phyloP scores from a whole-genome alignment of 441 rosid species.

The Erysimum cheiri region DNA sequence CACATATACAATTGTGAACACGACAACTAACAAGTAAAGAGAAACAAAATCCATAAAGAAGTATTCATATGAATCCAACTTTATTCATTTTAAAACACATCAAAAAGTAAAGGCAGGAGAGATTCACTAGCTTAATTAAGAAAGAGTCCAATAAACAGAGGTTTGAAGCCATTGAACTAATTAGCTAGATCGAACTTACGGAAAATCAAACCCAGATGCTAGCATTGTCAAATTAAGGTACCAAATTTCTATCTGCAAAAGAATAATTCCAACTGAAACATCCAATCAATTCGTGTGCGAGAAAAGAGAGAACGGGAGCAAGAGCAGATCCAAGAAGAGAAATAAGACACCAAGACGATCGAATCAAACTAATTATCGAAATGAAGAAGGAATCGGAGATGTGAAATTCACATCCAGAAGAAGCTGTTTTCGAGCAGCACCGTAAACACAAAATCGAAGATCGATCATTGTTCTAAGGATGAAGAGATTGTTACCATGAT shows the following conservation, averaged over 20 bases:
- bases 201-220: conserved; percentile 26
- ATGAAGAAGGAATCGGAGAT: neutral
- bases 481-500: conserved; percentile 40
- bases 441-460: conserved; percentile 24
- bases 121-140: too few species aligned
- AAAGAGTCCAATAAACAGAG: too few species aligned
- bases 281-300: conserved; percentile 1
- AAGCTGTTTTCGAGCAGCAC: neutral
- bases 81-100: too few species aligned
- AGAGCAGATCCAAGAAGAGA: conserved; percentile 34
- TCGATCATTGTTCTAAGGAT: neutral
- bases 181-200: neutral
- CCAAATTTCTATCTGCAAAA: conserved; percentile 20
- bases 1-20: neutral
- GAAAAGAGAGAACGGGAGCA: neutral
- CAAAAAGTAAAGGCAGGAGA: too few species aligned
- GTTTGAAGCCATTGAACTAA: neutral
- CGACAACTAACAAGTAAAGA: neutral
- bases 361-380: neutral
- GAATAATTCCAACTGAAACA: neutral
- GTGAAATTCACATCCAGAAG: conserved; percentile 16
- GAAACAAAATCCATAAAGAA: neutral
- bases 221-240: conserved; percentile 14
- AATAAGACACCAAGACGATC: conserved; percentile 8
- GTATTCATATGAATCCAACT: too few species aligned